A percentile compares a stretch with the other conserved stretches of the same genome.
phyloP scores from a whole-genome alignment of 2,329 filamentous ascomycete species.

The Diaporthe helianthi region DNA sequence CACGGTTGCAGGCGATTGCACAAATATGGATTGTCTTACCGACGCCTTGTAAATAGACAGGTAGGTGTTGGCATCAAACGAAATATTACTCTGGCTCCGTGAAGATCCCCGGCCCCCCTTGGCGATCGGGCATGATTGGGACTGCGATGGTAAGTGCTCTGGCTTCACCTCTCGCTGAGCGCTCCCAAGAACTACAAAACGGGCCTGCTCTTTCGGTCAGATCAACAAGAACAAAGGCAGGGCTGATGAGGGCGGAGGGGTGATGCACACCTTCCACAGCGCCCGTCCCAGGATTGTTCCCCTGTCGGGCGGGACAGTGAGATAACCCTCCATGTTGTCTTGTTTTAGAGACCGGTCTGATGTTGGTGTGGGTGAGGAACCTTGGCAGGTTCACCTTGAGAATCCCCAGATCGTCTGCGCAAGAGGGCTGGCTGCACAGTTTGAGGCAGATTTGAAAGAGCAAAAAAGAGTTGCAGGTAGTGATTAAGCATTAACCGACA shows the following conservation, averaged over 20 bases:
- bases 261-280: conserved; percentile 56
- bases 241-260: conserved; percentile 13
- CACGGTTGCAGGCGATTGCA: background rate
- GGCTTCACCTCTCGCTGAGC: conserved; percentile 47
- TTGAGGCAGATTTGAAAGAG: background rate
- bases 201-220: conserved; percentile 50
- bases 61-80: conserved; percentile 50
- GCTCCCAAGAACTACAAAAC: conserved; percentile 64
- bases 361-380: conserved; percentile 14
- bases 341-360: conserved; percentile 8
- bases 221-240: background rate
- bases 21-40: conserved; percentile 4
- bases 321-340: conserved; percentile 55
- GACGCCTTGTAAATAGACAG: conserved; percentile 60
- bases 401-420: conserved; percentile 17
- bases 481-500: conserved; percentile 28
- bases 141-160: conserved; percentile 42
- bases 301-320: conserved; percentile 59
- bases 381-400: conserved; percentile 17
- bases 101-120: conserved; percentile 46
- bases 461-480: conserved; percentile 3
- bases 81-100: conserved; percentile 38
- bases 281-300: conserved; percentile 59
- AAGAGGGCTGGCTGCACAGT: conserved; percentile 9
- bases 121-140: conserved; percentile 48